Base-by-base conservation (phyloP, 106 monocot genomes). In the Xerophyta viscosa region DNA sequence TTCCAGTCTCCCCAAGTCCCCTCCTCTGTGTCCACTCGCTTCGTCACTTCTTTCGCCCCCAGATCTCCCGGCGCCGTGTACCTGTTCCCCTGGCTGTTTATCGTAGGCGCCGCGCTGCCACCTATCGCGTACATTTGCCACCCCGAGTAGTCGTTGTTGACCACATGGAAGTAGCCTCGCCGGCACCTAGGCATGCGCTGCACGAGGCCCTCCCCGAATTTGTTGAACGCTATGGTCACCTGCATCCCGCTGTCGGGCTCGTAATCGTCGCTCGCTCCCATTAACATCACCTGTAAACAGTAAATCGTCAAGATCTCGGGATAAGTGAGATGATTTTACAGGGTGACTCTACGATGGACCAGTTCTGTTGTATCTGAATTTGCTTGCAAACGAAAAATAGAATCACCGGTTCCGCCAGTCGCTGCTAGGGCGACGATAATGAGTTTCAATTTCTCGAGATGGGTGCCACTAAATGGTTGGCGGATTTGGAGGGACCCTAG, bases 81-180 rank as follows among this genome's bases (percentile, higher is more conserved):
- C 1, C 77, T 58, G 25, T 77, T 87, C 24, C 86, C 86, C 61
- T 87, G 81, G 61, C 86, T 87, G 56, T 77, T 77, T 43, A 87
- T 68, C 56, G 87, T 87, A 26, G 77, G 87, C 25, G 41, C 50
- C 0, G 77, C 77, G 58, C 87, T 87, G 17, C 87, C 87, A 1
- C 81, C 81, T 43, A 87, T 67, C 31, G 87, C 81, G 54, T 87
- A 87, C 81, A 81, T 81, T 71, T 74, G 67, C 86, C 87, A 87
- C 52, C 17, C 20, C 14, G 77, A 65, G 62, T 42, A 87, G 46
- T 74, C 77, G 26, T 87, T 87, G 77, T 87, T 81, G 4, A 87
- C 87, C 15, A 87, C 62, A 51, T 87, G 86, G 30, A 77, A 59
- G 58, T 81, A 87, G 1, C 77, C 81, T 11, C 49, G 45, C 26